These are phyloP conservation scores for Fusarium verrucosum DNA, from an alignment of 2,329 filamentous ascomycete species.

Conservation along the genomic window DNA sequence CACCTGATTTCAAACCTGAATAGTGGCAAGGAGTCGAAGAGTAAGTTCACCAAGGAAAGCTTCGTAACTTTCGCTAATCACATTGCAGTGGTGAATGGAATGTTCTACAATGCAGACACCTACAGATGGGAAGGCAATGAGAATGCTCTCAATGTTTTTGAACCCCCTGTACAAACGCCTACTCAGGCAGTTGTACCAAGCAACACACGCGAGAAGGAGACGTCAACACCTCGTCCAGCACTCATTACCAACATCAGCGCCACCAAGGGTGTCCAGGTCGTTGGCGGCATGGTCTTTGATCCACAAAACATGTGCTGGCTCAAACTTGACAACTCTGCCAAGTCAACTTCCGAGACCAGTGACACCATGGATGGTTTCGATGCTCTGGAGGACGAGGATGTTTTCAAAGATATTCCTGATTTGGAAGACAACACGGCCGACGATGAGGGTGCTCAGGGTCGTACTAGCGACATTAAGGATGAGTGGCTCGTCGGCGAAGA, in stretches of 20 bases:
- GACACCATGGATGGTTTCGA: conserved; percentile 72
- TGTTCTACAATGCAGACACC: conserved; percentile 90
- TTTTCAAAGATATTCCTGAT: conserved; percentile 94
- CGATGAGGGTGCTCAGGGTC: conserved; percentile 59
- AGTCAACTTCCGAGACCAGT: conserved; percentile 58
- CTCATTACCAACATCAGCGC: conserved; percentile 91
- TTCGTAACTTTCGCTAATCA: conserved; percentile 44
- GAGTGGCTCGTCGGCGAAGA: conserved; percentile 93
- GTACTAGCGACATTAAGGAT: conserved; percentile 71
- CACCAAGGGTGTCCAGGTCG: conserved; percentile 88
- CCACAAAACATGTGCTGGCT: conserved; percentile 98
- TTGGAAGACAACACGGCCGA: conserved; percentile 74
- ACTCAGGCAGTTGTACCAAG: conserved; percentile 55
- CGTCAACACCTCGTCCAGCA: conserved; percentile 71
- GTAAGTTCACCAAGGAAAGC: conserved; percentile 59
- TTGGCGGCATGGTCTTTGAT: conserved; percentile 98
- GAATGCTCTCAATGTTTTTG: conserved; percentile 81
- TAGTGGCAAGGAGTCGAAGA: conserved; percentile 78
- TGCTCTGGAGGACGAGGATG: conserved; percentile 85
- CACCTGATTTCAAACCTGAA: conserved; percentile 88
- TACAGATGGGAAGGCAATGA: conserved; percentile 98
- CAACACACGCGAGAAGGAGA: conserved; percentile 65
- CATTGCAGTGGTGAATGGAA: conserved; percentile 81
- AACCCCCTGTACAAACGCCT: conserved; percentile 66
- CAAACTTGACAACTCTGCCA: conserved; percentile 70